Base-by-base conservation (phyloP, 208 protist genomes). In the Acanthamoeba lenticulata region DNA sequence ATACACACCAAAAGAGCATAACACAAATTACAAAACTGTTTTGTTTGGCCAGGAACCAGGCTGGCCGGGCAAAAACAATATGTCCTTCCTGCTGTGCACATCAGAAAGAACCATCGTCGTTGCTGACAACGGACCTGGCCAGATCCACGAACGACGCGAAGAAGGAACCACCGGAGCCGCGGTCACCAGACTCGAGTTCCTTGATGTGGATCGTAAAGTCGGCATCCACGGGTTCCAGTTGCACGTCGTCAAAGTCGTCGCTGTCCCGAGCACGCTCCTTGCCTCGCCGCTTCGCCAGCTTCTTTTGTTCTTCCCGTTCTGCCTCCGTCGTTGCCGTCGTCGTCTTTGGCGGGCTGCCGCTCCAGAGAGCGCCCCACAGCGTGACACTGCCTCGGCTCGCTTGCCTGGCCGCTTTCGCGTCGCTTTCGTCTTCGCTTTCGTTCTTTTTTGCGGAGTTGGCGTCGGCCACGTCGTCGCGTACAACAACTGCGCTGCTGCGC, bases 191-290 rank as follows among this genome's bases (percentile, higher is more conserved):
- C 40, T 49, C 72, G 34, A 83, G 44, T 49, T 83, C 72, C 72
- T 83, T 83, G 72, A 83, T 83, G 21, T 83, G 38, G 34, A 83
- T 83, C 72, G 44, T 44, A n/a, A 83, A 49, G 29, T 72, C 27
- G 19, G 19, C 32, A 38, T 83, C 72, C 9, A 83, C 40, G 21
- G 0, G 38, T 38, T 83, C 72, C 27, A 83, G 17, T 38, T n/a
- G 13, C 72, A 47, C 72, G 9, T 42, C 72, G 42, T 47, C 38
- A 5, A 81, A 81, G 38, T 83, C 72, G 40, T 83, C 72, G 42
- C 72, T 83, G 34, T 38, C 38, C 40, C 72, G 34, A 17, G 49
- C 72, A 15, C 72, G 72, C 72, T 83, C 72, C 72, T 83, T 83
- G 34, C 72, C 72, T 42, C 40, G 40, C 4, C 72, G 72, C 72